Evolutionary conservation across 176 grass and related monocot genomes (phyloP).

Genomic region (Zea luxurians): DNA sequence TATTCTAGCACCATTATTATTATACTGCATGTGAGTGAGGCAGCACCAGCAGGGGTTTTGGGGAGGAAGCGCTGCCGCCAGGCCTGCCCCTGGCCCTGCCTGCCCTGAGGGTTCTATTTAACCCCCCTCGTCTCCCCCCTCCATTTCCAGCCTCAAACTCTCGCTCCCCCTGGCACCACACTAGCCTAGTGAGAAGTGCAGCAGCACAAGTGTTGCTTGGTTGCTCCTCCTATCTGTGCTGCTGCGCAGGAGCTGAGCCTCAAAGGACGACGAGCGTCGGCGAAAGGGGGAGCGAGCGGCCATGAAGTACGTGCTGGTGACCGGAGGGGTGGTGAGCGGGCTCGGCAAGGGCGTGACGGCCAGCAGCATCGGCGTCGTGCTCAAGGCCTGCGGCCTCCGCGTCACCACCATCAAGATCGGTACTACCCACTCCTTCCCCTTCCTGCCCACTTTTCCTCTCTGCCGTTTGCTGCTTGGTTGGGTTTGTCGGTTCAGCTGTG

Average conservation of each 20-base stretch:
- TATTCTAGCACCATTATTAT: no score
- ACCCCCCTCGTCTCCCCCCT: neutral
- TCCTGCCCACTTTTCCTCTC: neutral
- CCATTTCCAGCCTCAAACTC: neutral
- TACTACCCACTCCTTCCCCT: conserved; percentile 44
- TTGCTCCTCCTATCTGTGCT: neutral
- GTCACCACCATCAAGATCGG: conserved; percentile 96
- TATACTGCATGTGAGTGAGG: no score
- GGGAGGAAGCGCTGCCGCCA: no score
- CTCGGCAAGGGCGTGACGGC: conserved; percentile 95
- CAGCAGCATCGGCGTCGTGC: conserved; percentile 90
- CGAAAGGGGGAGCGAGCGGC: neutral
- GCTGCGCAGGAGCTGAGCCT: conserved; percentile 3
- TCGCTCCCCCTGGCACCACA: neutral
- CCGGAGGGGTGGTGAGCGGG: conserved; percentile 88
- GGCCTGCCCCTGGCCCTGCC: no score
- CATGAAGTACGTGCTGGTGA: conserved; percentile 98
- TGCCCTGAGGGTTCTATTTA: conserved; percentile 27
- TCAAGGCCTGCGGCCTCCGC: conserved; percentile 81
- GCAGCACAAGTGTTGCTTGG: neutral
- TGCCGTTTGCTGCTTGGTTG: neutral
- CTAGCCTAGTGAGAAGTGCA: conserved; percentile 11
- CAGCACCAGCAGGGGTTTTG: no score
- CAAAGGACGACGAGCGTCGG: neutral
- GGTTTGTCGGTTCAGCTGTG: conserved; percentile 23